These are phyloP conservation scores for Fusarium camptoceras DNA, from an alignment of 2,329 filamentous ascomycete species.

Conservation along the genomic window DNA sequence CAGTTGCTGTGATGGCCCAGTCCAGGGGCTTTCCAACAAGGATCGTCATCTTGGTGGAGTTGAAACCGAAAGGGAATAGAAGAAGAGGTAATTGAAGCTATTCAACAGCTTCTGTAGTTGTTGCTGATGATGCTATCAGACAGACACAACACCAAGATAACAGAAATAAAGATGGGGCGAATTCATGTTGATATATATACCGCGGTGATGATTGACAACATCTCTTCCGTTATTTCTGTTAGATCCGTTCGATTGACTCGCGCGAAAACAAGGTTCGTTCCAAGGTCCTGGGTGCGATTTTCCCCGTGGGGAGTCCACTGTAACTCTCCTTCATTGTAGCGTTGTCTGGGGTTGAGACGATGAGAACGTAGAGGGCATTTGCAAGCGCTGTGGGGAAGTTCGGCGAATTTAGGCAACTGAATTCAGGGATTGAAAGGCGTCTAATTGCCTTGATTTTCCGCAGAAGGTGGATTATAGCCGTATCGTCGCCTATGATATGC, in stretches of 20 bases:
- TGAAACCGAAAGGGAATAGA: not conserved
- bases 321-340: not conserved
- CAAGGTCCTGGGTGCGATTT: constrained; percentile 22
- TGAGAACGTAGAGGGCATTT: constrained; percentile 2
- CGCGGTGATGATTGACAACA: not conserved
- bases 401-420: constrained; percentile 15
- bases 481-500: not conserved
- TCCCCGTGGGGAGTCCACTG: constrained; percentile 25
- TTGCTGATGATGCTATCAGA: not conserved
- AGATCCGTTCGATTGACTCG: constrained; percentile 29
- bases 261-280: constrained; percentile 29
- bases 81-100: constrained; percentile 15
- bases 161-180: constrained; percentile 11
- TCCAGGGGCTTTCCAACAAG: constrained; percentile 53
- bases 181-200: constrained; percentile 38
- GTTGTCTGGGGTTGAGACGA: constrained; percentile 13
- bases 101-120: constrained; percentile 8
- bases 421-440: constrained; percentile 1
- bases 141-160: not conserved
- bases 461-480: not conserved
- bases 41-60: constrained; percentile 27
- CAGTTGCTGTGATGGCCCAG: constrained; percentile 53
- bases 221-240: not conserved
- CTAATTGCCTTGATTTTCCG: not conserved
- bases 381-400: constrained; percentile 10